These are phyloP conservation scores for Trichomonas vaginalis DNA, from an alignment of 208 protist genomes.

Conservation along the genomic window DNA sequence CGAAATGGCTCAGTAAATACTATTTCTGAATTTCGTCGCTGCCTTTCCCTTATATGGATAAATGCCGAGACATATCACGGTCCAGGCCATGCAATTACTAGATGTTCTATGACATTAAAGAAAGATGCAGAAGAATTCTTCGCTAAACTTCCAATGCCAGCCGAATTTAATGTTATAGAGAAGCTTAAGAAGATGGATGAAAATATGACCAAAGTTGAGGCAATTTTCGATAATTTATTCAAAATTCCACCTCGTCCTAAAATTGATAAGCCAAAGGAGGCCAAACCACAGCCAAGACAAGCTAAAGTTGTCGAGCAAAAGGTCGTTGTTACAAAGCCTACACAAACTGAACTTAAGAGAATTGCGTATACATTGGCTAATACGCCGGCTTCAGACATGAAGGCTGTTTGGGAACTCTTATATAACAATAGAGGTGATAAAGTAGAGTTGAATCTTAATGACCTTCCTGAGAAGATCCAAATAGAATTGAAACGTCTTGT, in stretches of 20 bases:
- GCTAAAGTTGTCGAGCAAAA: background rate
- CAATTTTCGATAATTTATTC: background rate
- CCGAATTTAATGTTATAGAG: background rate
- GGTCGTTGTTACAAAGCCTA: background rate
- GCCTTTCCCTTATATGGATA: background rate
- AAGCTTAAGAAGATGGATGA: background rate
- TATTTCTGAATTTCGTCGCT: background rate
- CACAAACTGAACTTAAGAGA: background rate
- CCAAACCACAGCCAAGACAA: background rate
- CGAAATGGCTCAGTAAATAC: background rate
- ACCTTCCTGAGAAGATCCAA: background rate
- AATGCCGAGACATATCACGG: background rate
- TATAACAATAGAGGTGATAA: background rate
- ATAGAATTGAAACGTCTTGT: background rate
- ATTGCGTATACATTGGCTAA: background rate
- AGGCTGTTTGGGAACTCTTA: background rate
- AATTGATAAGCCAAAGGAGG: background rate
- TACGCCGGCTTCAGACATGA: background rate
- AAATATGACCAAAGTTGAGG: background rate
- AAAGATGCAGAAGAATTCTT: background rate
- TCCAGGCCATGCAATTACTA: background rate
- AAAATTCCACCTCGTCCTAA: background rate
- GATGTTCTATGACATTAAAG: background rate
- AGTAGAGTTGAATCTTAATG: background rate
- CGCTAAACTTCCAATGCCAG: background rate